Percentiles rank a stretch among this genome's conserved stretches.
Conservation (phyloP, 202 grass and related monocot genomes). For the Eragrostis tef region DNA sequence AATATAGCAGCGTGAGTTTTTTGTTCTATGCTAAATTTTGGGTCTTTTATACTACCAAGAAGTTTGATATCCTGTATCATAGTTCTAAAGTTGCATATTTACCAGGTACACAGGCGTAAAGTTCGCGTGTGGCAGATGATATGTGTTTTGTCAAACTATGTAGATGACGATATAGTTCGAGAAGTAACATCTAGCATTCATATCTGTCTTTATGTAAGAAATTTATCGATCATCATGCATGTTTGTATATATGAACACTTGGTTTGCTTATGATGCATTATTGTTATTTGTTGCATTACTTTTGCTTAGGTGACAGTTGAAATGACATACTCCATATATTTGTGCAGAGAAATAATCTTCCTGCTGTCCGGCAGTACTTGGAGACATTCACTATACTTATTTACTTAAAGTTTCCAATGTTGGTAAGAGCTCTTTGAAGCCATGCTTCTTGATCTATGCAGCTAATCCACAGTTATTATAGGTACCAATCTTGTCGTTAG, state of each 20-base stretch:
- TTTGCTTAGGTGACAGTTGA: constrained; percentile 35
- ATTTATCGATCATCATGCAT: constrained; percentile 24
- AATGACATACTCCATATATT: constrained; percentile 32
- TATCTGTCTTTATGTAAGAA: constrained; percentile 81
- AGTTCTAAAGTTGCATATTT: constrained; percentile 49
- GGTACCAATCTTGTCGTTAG: constrained; percentile 15
- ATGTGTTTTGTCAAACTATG: constrained; percentile 80
- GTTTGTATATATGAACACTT: constrained; percentile 10
- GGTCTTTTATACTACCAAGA: constrained; percentile 12
- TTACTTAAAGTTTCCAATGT: constrained; percentile 83
- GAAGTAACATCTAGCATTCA: constrained; percentile 74
- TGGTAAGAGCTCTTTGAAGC: constrained; percentile 67
- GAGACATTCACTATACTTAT: constrained; percentile 92
- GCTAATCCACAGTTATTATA: constrained; percentile 19
- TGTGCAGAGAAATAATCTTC: constrained; percentile 92
- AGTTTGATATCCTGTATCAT: constrained; percentile 32
- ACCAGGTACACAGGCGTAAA: constrained; percentile 91
- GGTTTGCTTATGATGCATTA: constrained; percentile 19
- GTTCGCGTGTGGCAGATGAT: constrained; percentile 99
- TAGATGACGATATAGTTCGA: constrained; percentile 78
- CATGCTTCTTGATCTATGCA: constrained; percentile 30
- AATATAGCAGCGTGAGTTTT: constrained; percentile 88
- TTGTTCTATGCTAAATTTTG: constrained; percentile 9
- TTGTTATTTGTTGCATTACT: constrained; percentile 37
- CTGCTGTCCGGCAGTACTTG: constrained; percentile 93